A percentile compares a stretch with the other conserved stretches of the same genome.
Evolutionary conservation across 768 basidiomycete species (phyloP).

Genomic region (Tricholoma sp.): DNA sequence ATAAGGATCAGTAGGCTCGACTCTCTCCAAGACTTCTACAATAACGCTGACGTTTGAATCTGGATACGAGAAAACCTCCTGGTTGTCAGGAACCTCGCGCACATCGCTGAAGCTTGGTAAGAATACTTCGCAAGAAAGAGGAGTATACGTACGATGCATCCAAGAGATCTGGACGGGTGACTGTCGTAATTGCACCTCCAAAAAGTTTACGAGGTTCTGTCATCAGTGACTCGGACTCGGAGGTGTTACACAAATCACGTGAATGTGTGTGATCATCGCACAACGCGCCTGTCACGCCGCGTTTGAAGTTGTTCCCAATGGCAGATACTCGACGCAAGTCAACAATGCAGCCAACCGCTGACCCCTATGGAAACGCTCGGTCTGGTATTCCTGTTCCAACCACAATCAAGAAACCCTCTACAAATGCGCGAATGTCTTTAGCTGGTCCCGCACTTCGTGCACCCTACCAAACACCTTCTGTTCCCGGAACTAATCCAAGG

Average conservation of each 20-base stretch:
- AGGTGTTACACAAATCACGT: constrained; percentile 14
- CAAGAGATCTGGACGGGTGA: constrained; percentile 50
- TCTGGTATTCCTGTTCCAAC: constrained; percentile 74
- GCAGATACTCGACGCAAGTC: constrained; percentile 49
- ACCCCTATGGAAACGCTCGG: constrained; percentile 44
- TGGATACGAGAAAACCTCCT: constrained; percentile 85
- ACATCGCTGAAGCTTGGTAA: constrained; percentile 29
- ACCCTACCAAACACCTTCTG: constrained; percentile 37
- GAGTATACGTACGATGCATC: constrained; percentile 77
- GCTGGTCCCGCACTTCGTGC: constrained; percentile 70
- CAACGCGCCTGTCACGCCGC: constrained; percentile 28
- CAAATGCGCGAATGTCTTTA: constrained; percentile 61
- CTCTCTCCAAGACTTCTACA: constrained; percentile 77
- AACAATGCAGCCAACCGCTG: constrained; percentile 49
- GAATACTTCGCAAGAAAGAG: background rate
- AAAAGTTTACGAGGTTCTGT: constrained; percentile 52
- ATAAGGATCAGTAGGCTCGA: constrained; percentile 46
- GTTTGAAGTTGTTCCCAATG: constrained; percentile 2
- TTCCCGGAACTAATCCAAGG: constrained; percentile 49
- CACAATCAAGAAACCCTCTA: constrained; percentile 63
- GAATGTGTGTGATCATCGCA: constrained; percentile 14
- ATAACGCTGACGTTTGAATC: constrained; percentile 70
- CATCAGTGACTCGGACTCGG: constrained; percentile 4
- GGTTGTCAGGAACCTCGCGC: constrained; percentile 90
- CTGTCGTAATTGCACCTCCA: constrained; percentile 76